Evolutionary conservation across 202 grass and related monocot genomes (phyloP).

Genomic region (Dendrocalamus latiflorus): DNA sequence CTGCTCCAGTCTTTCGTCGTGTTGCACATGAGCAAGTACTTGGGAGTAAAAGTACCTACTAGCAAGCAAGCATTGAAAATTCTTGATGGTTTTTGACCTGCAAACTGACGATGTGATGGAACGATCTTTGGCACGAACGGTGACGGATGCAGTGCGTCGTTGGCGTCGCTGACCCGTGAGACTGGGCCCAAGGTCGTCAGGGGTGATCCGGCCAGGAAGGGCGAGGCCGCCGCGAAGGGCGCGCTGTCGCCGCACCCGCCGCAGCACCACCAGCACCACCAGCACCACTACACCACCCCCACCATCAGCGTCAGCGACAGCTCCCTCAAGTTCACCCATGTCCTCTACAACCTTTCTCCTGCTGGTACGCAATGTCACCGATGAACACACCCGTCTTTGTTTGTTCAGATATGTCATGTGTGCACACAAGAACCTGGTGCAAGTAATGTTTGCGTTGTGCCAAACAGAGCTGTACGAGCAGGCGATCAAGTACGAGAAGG

Average conservation of each 20-base stretch:
- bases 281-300: no score
- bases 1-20: background rate
- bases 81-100: background rate
- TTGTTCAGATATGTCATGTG: background rate
- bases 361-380: conserved; percentile 43
- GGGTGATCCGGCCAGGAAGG: conserved; percentile 85
- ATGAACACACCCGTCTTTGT: background rate
- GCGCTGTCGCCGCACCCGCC: conserved; percentile 4
- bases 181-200: conserved; percentile 77
- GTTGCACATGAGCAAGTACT: background rate
- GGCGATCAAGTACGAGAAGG: conserved; percentile 97
- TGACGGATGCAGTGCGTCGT: conserved; percentile 60
- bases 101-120: background rate
- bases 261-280: no score
- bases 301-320: no score
- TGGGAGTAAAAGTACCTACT: background rate
- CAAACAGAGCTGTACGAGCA: conserved; percentile 91
- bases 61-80: background rate
- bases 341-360: conserved; percentile 95
- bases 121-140: background rate
- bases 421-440: background rate
- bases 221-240: conserved; percentile 39
- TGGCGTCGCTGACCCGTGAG: conserved; percentile 94
- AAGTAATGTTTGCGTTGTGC: background rate
- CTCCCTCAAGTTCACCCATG: conserved; percentile 99